These are phyloP conservation scores for Amanita exitialis DNA, from an alignment of 768 basidiomycete genomes.

Conservation along the genomic window DNA sequence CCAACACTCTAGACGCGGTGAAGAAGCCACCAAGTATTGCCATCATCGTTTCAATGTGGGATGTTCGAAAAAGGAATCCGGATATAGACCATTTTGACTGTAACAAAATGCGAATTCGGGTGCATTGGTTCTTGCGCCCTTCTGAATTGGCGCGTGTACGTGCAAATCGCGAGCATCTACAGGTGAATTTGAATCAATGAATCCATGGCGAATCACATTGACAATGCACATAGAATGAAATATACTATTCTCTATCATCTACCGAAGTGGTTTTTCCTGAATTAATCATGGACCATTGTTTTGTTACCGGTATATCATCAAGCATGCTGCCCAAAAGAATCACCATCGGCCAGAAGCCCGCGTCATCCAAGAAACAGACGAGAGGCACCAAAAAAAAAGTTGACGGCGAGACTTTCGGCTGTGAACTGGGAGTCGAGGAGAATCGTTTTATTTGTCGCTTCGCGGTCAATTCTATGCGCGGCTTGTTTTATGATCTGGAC, in stretches of 20 bases:
- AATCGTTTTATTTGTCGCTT: conserved; percentile 41
- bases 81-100: conserved; percentile 14
- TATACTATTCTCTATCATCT: conserved; percentile 53
- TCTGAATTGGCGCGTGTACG: conserved; percentile 50
- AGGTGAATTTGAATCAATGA: conserved; percentile 28
- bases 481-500: conserved; percentile 51
- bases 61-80: conserved; percentile 24
- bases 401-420: neutral
- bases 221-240: conserved; percentile 48
- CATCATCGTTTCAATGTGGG: conserved; percentile 66
- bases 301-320: conserved; percentile 25
- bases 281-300: conserved; percentile 42
- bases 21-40: conserved; percentile 50
- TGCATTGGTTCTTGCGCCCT: conserved; percentile 75
- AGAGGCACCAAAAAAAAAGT: neutral
- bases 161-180: conserved; percentile 46
- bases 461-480: conserved; percentile 48
- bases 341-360: conserved; percentile 8
- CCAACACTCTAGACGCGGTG: conserved; percentile 28
- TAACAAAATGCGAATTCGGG: conserved; percentile 40
- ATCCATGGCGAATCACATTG: neutral
- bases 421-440: neutral
- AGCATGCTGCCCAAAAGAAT: neutral
- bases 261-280: conserved; percentile 39
- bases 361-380: neutral